A percentile compares a stretch with the other conserved stretches of the same genome.
These are phyloP conservation scores for Litchi chinensis DNA, from an alignment of 345 rosid species.

Conservation along the genomic window DNA sequence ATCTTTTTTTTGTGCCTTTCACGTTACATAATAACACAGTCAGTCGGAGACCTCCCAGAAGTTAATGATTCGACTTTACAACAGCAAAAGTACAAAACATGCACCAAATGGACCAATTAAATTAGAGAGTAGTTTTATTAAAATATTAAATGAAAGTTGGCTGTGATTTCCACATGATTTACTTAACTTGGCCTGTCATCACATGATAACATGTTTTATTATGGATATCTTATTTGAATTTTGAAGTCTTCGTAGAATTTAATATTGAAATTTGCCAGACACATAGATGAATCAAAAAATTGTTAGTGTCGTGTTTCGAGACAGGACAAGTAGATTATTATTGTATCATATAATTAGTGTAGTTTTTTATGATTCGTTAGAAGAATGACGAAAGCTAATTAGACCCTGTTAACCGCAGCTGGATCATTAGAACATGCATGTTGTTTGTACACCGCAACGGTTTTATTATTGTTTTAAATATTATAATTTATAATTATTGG, in stretches of 20 bases:
- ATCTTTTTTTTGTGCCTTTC: background rate
- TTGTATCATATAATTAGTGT: too few species aligned
- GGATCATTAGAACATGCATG: too few species aligned
- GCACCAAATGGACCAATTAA: background rate
- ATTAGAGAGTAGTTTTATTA: background rate
- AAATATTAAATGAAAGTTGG: background rate
- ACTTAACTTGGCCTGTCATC: background rate
- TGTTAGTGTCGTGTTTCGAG: background rate
- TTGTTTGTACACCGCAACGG: too few species aligned
- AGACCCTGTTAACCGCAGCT: too few species aligned
- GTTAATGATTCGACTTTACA: background rate
- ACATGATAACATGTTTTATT: background rate
- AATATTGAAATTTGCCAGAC: background rate
- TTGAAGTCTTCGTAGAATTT: background rate
- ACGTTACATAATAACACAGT: background rate
- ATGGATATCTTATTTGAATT: background rate
- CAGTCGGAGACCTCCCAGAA: background rate
- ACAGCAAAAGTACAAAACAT: background rate
- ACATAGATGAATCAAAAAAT: background rate
- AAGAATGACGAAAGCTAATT: background rate
- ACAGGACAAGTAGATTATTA: background rate
- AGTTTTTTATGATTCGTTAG: background rate
- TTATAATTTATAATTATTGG: too few species aligned
- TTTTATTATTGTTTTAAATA: too few species aligned
- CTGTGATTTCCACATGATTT: background rate